Evolutionary conservation across 495 filamentous ascomycete genomes (phyloP).

Genomic region (Penicillium ucsense): DNA sequence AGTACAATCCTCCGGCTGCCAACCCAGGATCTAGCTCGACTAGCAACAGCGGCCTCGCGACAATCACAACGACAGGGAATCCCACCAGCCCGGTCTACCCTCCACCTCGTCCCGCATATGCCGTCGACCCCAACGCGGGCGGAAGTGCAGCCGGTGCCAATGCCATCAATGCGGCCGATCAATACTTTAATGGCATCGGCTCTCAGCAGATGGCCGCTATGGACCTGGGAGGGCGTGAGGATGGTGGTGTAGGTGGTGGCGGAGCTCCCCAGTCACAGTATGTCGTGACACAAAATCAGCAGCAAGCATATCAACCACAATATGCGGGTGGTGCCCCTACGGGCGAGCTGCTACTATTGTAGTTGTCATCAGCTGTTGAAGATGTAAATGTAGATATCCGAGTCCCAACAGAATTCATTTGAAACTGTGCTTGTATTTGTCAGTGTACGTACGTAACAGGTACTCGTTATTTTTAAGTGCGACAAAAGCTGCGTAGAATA

Average conservation of each 20-base stretch:
- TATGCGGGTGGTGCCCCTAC: slow-evolving; percentile 38
- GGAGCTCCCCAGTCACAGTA: slow-evolving; percentile 36
- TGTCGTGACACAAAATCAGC: slow-evolving; percentile 46
- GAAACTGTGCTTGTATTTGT: no score
- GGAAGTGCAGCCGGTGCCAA: slow-evolving; percentile 16
- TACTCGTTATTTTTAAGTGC: no score
- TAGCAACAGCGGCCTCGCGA: slow-evolving; percentile 20
- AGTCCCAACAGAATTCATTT: no score
- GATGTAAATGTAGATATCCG: slow-evolving; percentile 18
- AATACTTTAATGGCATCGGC: slow-evolving; percentile 69
- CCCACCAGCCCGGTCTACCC: slow-evolving; percentile 12
- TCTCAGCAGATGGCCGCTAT: slow-evolving; percentile 62
- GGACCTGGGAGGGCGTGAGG: slow-evolving; percentile 43
- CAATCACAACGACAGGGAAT: slow-evolving; percentile 16
- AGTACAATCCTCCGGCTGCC: slow-evolving; percentile 19
- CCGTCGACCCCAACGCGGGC: slow-evolving; percentile 14
- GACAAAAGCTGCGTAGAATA: no score
- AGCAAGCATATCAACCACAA: slow-evolving; percentile 43
- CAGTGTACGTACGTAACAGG: no score
- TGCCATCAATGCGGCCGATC: slow-evolving; percentile 74
- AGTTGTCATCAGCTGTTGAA: slow-evolving; percentile 5
- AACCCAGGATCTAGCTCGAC: slow-evolving; percentile 12
- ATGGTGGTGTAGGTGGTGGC: slow-evolving; percentile 28
- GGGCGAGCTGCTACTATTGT: slow-evolving; percentile 40
- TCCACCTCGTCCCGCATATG: slow-evolving; percentile 12